Evolutionary conservation across 2,329 filamentous ascomycete genomes (phyloP).

Genomic region (Colletotrichum sp.): DNA sequence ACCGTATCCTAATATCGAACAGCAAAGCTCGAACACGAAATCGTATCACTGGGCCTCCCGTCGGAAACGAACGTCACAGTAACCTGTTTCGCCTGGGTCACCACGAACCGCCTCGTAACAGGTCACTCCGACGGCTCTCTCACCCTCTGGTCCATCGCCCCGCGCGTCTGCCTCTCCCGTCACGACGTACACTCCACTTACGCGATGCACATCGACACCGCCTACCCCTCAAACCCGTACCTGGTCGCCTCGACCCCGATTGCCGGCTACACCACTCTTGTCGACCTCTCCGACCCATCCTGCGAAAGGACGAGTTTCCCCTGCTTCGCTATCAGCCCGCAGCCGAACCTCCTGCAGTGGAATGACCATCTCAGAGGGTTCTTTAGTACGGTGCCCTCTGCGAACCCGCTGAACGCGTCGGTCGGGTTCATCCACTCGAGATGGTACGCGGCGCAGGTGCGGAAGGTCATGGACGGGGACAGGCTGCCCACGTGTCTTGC

Average conservation of each 20-base stretch:
- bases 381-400: conserved; percentile 55
- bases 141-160: conserved; percentile 59
- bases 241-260: conserved; percentile 59
- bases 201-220: conserved; percentile 59
- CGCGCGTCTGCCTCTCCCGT: conserved; percentile 52
- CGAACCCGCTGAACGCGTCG: conserved; percentile 55
- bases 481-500: conserved; percentile 55
- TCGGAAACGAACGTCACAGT: conserved; percentile 53
- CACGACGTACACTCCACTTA: conserved; percentile 57
- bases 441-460: conserved; percentile 56
- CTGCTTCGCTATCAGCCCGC: conserved; percentile 53
- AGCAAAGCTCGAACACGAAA: conserved; percentile 50
- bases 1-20: not conserved
- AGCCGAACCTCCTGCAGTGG: conserved; percentile 58
- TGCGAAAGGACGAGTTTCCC: conserved; percentile 58
- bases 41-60: conserved; percentile 48
- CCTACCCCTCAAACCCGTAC: conserved; percentile 60
- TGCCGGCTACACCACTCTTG: conserved; percentile 55
- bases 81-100: conserved; percentile 60
- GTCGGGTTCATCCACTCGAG: conserved; percentile 55
- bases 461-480: conserved; percentile 55
- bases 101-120: conserved; percentile 57
- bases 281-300: conserved; percentile 57
- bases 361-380: conserved; percentile 61
- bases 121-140: conserved; percentile 63